These are phyloP conservation scores for Secale cereale DNA, from an alignment of 176 grass and related monocot species.

Conservation along the genomic window DNA sequence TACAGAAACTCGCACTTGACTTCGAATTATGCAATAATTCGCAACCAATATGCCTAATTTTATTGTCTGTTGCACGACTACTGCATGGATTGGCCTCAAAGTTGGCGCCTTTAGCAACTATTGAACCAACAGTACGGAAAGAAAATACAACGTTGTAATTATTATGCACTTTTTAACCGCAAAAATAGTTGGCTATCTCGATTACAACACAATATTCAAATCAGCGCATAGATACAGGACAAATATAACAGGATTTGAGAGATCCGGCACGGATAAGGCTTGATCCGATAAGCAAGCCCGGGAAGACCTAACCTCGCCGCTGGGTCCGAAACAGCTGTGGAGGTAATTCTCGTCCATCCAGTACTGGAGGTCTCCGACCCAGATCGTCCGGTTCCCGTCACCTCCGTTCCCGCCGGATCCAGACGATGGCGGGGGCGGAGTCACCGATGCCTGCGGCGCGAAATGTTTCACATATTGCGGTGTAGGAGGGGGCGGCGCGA, in stretches of 20 bases:
- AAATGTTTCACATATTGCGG: slow-evolving; percentile 50
- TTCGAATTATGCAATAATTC: neutral
- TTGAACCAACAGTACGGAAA: neutral
- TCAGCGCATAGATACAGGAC: neutral
- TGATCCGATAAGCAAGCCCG: slow-evolving; percentile 24
- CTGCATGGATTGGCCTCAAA: slow-evolving; percentile 9
- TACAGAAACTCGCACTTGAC: neutral
- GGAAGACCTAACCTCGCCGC: slow-evolving; percentile 39
- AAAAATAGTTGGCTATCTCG: neutral
- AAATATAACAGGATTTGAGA: slow-evolving; percentile 17
- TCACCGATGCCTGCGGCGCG: slow-evolving; percentile 31
- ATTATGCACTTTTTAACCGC: neutral
- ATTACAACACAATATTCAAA: neutral
- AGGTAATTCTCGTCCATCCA: slow-evolving; percentile 68
- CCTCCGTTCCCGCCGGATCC: slow-evolving; percentile 39
- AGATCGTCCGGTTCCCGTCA: slow-evolving; percentile 65
- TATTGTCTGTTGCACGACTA: neutral
- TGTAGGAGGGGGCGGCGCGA: slow-evolving; percentile 36
- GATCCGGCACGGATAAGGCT: slow-evolving; percentile 36
- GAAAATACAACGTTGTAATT: neutral
- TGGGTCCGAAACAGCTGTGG: slow-evolving; percentile 56
- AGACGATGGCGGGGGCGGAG: slow-evolving; percentile 39
- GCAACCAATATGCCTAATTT: neutral
- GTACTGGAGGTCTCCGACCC: slow-evolving; percentile 61
- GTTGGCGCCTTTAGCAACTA: slow-evolving; percentile 5